Base-by-base conservation (phyloP, 2,329 filamentous ascomycete genomes). In the Alternaria hordeiaustralica region DNA sequence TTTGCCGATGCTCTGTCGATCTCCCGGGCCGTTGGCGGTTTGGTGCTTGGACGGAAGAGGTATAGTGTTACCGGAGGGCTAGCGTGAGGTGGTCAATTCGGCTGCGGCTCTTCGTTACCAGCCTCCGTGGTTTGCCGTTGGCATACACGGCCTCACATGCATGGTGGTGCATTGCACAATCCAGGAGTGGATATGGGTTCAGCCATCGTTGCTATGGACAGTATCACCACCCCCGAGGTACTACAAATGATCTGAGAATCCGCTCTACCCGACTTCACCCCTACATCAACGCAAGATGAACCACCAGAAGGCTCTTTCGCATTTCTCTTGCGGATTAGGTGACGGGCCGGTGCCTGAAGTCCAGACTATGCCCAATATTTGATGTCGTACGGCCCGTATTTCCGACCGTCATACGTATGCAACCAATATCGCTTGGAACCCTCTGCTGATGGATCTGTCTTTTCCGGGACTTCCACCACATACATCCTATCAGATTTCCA, bases 1-100 rank as follows among this genome's bases (percentile, higher is more conserved):
- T n/a, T 53, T 50, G 15, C n/a, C 30, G 51, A 46, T 60, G 57
- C 56, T 46, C 57, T 56, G 56, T 53, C 56, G 61, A 63, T 63
- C 61, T 63, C 61, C 61, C 61, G 61, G 33, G 51, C 18, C 18
- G 21, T 25, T n/a, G 46, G n/a, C 5, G 25, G 26, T n/a, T 21
- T 63, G 47, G 50, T 50, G 28, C 54, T 61, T 61, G 45, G 5
- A 47, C 59, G 7, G n/a, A 60, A 60, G 12, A 20, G 51, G 58
- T 43, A 30, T 60, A 55, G 58, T 49, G 4, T 2, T 15, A 11
- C 5, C 20, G 13, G 15, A 36, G 15, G 33, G 15, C 28, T 53
- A 23, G 28, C 33, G 33, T 36, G 33, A 36, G 33, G 20, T n/a
- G 18, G 33, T 41, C 30, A 18, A 28, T 33, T 41, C 20, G 30